Conservation (phyloP, 805 yeast genomes). For the Lipomyces lipofer region DNA sequence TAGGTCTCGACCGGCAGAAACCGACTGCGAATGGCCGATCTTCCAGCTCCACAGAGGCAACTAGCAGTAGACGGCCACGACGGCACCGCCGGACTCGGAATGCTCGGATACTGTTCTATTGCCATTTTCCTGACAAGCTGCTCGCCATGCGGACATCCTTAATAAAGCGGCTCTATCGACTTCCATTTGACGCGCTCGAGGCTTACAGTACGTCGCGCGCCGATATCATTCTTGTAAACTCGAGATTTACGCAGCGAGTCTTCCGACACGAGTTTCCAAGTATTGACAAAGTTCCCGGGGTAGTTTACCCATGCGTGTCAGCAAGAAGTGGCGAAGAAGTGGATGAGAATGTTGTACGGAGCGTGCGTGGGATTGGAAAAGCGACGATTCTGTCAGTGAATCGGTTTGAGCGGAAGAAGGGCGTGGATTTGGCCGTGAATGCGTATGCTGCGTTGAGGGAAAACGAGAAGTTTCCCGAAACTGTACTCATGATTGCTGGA, state of each 20-base stretch:
- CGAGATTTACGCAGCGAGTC: constrained; percentile 73
- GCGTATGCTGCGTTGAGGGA: constrained; percentile 55
- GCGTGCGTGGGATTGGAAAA: constrained; percentile 6
- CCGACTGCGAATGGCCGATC: neutral
- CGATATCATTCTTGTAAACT: constrained; percentile 83
- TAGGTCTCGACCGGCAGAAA: constrained; percentile 9
- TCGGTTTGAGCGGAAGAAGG: constrained; percentile 85
- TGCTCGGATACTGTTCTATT: constrained; percentile 73
- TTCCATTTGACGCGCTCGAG: constrained; percentile 83
- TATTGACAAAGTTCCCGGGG: constrained; percentile 46
- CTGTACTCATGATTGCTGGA: constrained; percentile 75
- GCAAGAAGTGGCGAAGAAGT: neutral
- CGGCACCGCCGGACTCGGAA: constrained; percentile 2
- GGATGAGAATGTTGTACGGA: constrained; percentile 23
- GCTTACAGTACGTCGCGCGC: constrained; percentile 74
- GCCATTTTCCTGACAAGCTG: constrained; percentile 93
- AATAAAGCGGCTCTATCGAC: constrained; percentile 65
- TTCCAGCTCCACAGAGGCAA: neutral
- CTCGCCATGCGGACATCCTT: constrained; percentile 57
- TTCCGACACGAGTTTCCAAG: constrained; percentile 62
- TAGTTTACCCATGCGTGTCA: constrained; percentile 75
- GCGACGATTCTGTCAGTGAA: constrained; percentile 71
- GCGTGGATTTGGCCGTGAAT: constrained; percentile 72
- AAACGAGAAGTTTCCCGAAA: constrained; percentile 41
- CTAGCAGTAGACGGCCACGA: neutral